Percentiles rank a stretch among this genome's conserved stretches.
phyloP scores from a whole-genome alignment of 495 filamentous ascomycete species.

The Polyplosphaeria fusca region DNA sequence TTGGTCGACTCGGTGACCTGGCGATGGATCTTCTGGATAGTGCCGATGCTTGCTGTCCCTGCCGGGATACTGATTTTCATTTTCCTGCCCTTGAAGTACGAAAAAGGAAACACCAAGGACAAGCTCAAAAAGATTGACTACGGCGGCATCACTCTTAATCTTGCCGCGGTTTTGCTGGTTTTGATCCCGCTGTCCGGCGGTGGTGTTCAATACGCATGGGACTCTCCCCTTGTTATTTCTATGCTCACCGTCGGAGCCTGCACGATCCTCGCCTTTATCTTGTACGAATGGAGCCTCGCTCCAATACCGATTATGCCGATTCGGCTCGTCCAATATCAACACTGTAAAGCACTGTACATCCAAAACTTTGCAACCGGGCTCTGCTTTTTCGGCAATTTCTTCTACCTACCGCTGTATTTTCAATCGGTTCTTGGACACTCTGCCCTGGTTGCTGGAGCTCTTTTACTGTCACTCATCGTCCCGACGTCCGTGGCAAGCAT shows the following conservation, averaged over 20 bases:
- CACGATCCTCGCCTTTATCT: slow-evolving; percentile 48
- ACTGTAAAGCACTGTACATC: slow-evolving; percentile 52
- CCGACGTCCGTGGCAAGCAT: slow-evolving; percentile 53
- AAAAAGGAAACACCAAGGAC: slow-evolving; percentile 35
- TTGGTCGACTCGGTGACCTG: slow-evolving; percentile 35
- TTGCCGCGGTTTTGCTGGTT: slow-evolving; percentile 54
- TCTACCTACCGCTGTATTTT: slow-evolving; percentile 50
- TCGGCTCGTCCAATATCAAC: slow-evolving; percentile 54
- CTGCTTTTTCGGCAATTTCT: slow-evolving; percentile 55
- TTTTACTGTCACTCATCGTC: slow-evolving; percentile 53
- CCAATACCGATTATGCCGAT: slow-evolving; percentile 60
- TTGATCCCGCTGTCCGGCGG: slow-evolving; percentile 63
- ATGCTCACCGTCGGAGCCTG: slow-evolving; percentile 56
- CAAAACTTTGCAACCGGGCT: slow-evolving; percentile 61
- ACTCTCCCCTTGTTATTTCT: slow-evolving; percentile 59
- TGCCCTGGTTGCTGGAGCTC: slow-evolving; percentile 44
- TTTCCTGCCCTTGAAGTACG: slow-evolving; percentile 42
- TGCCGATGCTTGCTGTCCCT: slow-evolving; percentile 31
- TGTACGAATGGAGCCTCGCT: slow-evolving; percentile 59
- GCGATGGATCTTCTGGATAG: slow-evolving; percentile 36
- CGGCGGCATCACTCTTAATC: slow-evolving; percentile 50
- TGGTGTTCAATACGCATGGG: slow-evolving; percentile 59
- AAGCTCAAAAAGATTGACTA: slow-evolving; percentile 58
- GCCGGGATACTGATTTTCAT: slow-evolving; percentile 37
- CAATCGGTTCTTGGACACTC: slow-evolving; percentile 44